A percentile compares a stretch with the other conserved stretches of the same genome.
phyloP scores from a whole-genome alignment of 1,284 basidiomycete species.

The Trichosporon coremiiforme region DNA sequence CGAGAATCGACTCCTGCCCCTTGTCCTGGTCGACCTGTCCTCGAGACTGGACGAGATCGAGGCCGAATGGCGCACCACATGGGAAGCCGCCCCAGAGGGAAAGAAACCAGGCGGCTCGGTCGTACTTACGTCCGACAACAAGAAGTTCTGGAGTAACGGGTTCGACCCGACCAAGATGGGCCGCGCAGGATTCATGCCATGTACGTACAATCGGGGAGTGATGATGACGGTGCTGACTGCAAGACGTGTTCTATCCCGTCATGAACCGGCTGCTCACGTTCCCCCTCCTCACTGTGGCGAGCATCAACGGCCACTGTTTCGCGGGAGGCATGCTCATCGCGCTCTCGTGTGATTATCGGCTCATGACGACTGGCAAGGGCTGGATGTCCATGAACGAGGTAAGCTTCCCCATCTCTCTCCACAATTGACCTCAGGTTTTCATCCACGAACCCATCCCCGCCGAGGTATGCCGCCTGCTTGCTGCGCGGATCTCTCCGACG shows the following conservation, averaged over 20 bases:
- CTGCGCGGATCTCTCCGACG: background rate
- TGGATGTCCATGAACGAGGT: slow-evolving; percentile 96
- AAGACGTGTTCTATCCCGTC: slow-evolving; percentile 52
- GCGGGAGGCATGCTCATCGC: slow-evolving; percentile 81
- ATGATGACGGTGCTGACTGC: background rate
- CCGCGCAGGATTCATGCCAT: slow-evolving; percentile 71
- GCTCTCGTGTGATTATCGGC: slow-evolving; percentile 81
- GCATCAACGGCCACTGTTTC: slow-evolving; percentile 84
- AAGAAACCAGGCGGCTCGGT: slow-evolving; percentile 64
- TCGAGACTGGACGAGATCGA: slow-evolving; percentile 74
- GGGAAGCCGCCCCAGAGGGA: slow-evolving; percentile 24
- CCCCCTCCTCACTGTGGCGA: slow-evolving; percentile 68
- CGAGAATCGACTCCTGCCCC: slow-evolving; percentile 54
- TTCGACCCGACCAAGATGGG: slow-evolving; percentile 69
- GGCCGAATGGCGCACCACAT: slow-evolving; percentile 68
- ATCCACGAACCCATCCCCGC: slow-evolving; percentile 62
- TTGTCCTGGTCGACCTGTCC: slow-evolving; percentile 42
- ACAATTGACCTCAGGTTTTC: slow-evolving; percentile 60
- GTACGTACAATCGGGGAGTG: slow-evolving; percentile 58
- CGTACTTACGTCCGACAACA: slow-evolving; percentile 71
- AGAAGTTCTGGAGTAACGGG: slow-evolving; percentile 89
- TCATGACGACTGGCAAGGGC: slow-evolving; percentile 80
- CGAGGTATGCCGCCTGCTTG: slow-evolving; percentile 55
- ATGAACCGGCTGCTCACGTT: slow-evolving; percentile 53
- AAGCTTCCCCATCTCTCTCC: slow-evolving; percentile 22